These are phyloP conservation scores for Tuber magnatum DNA, from an alignment of 495 filamentous ascomycete genomes.

Conservation along the genomic window DNA sequence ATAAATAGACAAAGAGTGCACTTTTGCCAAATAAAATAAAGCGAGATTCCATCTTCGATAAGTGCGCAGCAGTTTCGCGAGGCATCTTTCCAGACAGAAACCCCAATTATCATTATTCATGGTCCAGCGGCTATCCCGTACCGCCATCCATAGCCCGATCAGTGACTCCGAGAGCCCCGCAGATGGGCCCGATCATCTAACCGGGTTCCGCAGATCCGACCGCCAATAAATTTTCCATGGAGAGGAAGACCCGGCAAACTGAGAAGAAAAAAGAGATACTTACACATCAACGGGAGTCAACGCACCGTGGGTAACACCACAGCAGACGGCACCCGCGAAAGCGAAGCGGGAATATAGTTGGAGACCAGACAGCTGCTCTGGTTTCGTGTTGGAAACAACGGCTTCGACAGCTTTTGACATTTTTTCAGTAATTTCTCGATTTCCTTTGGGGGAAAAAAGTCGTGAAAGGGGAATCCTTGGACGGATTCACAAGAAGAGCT, in stretches of 20 bases:
- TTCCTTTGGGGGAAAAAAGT: conserved; percentile 14
- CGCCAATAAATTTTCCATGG: not conserved
- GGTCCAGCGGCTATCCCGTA: not conserved
- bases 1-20: not conserved
- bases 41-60: not conserved
- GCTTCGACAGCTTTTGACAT: conserved; percentile 36
- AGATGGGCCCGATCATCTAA: not conserved
- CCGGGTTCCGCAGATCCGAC: conserved; percentile 3
- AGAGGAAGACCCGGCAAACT: conserved; percentile 4
- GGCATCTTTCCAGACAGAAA: not conserved
- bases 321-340: conserved; percentile 89
- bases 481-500: not conserved
- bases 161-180: not conserved
- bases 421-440: conserved; percentile 1
- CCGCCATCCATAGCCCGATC: not conserved
- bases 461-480: conserved; percentile 9
- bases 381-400: conserved; percentile 18
- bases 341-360: conserved; percentile 75
- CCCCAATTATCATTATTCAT: conserved; percentile 4
- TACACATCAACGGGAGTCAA: conserved; percentile 97
- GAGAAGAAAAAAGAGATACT: conserved; percentile 44
- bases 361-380: conserved; percentile 47
- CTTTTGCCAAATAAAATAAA: not conserved
- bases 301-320: conserved; percentile 84
- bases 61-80: not conserved